Percentiles rank a stretch among this genome's conserved stretches.
Evolutionary conservation across 129 eudicot genomes (phyloP).

Genomic region (Pittosporum tobira): DNA sequence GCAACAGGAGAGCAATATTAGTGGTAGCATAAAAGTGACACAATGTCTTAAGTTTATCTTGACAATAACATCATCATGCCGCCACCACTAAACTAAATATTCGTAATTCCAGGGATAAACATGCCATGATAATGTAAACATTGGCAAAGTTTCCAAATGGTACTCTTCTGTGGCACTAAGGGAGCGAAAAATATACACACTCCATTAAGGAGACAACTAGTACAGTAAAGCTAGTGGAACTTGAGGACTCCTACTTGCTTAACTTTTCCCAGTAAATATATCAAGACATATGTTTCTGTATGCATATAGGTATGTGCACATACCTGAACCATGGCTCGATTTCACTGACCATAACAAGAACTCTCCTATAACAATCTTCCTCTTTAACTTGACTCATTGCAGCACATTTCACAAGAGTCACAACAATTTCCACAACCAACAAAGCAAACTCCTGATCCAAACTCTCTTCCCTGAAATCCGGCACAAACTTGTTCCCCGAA

Average conservation of each 20-base stretch:
- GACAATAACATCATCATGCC: no score
- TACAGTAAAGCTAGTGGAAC: not conserved
- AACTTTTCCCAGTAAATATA: not conserved
- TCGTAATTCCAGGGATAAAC: no score
- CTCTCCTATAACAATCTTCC: slow-evolving; percentile 34
- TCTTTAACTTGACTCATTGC: slow-evolving; percentile 31
- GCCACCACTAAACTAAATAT: no score
- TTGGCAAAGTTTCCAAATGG: no score
- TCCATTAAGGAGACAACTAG: not conserved
- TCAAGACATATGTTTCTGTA: not conserved
- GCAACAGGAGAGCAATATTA: no score
- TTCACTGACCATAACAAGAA: slow-evolving; percentile 40
- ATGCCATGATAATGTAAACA: no score
- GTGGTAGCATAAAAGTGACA: no score
- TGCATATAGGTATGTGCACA: not conserved
- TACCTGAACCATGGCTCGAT: slow-evolving; percentile 66
- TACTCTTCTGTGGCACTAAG: no score
- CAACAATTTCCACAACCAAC: slow-evolving; percentile 51
- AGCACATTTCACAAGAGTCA: slow-evolving; percentile 56
- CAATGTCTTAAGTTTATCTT: no score
- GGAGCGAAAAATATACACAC: no score
- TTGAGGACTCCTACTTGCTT: not conserved
- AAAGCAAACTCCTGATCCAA: slow-evolving; percentile 42
- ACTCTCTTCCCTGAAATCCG: slow-evolving; percentile 27
- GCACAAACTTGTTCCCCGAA: slow-evolving; percentile 28